Base-by-base conservation (phyloP, 306 rosid species). In the Trifolium pratense region DNA sequence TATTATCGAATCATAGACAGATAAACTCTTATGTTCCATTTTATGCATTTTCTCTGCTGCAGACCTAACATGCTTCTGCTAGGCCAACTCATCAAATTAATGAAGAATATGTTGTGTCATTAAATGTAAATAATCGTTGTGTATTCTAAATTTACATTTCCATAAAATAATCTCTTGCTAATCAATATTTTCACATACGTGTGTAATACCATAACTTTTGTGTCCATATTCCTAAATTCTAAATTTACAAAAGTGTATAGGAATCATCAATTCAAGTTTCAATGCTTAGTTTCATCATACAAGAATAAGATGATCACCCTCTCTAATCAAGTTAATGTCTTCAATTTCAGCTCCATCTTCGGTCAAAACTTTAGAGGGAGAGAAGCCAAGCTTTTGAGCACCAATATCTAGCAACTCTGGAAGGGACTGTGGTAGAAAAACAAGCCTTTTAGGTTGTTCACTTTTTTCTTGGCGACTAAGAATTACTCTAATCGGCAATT, bases 311-410 rank as follows among this genome's bases (percentile, higher is more conserved):
- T 75, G 65, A 63, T 90, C 96, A 31, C 92, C 89, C 55, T 90
- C 92, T 84, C 89, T 86, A 31, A 90, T 70, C 45, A 84, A 59
- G 21, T 80, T 56, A 63, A 90, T 78, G 9, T 86, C 92, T 37
- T 88, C 92, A 61, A 90, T 34, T 85, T 83, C 79, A 69, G 91
- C 91, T 68, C 92, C 88, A 37, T 86, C 88, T 68, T 64, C 55
- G 13, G 80, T 90, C 14, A 88, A 73, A 62, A 88, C 49, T 77
- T 79, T 83, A 9, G 85, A 71, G 26, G 86, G 68, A 34, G 59
- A 46, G 20, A 70, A 63, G 14, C 66, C 86, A 80, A 90, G 86
- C 68, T 85, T 90, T 61, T 81, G 43, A 46, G 63, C 84, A 61
- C 91, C 96, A 70, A 86, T 31, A n/a, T 75, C 76, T 23, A 90